Base-by-base conservation (phyloP, 331 rosid genomes). In the Quercus phellos region DNA sequence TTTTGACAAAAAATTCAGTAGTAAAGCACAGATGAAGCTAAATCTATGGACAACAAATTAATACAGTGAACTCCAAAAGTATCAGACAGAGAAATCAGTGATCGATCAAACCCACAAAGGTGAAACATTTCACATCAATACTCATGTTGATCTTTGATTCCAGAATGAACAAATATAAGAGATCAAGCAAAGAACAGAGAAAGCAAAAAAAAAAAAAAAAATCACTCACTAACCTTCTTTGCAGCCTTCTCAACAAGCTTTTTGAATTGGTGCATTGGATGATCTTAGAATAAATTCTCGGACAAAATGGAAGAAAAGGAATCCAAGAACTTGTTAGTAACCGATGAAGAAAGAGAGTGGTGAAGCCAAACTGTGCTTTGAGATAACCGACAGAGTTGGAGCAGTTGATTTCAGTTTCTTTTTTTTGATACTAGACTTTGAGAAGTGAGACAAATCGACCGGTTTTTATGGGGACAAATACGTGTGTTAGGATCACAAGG, bases 221-320 rank as follows among this genome's bases (percentile, higher is more conserved):
- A 11, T 18, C 22, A 63, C 71, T 17, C 53, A 42, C 69, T 70
- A 51, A 88, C 98, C 96, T 89, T 94, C 85, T 85, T 90, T 56
- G 97, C 86, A 81, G 98, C 98, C 84, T 90, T 94, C 87, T 84
- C 95, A 38, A 92, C 96, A 13, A 94, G 87, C 82, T 89, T 94
- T 83, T 83, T 92, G 30, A 24, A 24, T 24, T 24, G 26, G 26
- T 24, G 26, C 98, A 93, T 93, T 59, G 69, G 32, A 30, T 77
- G 84, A 68, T 73, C 75, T 68, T 46, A 12, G 56, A 63, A 61
- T 32, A 27, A 60, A 30, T 18, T 42, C 11, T 51, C 76, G 71
- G 29, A 56, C 51, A 38, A 55, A 55, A 69, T 59, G 3, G 38
- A 53, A 72, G 9, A 34, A 68, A 34, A 68, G 12, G 75, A 51